phyloP scores from a whole-genome alignment of 176 grass and related monocot genomes.

The Ensete ventricosum region DNA sequence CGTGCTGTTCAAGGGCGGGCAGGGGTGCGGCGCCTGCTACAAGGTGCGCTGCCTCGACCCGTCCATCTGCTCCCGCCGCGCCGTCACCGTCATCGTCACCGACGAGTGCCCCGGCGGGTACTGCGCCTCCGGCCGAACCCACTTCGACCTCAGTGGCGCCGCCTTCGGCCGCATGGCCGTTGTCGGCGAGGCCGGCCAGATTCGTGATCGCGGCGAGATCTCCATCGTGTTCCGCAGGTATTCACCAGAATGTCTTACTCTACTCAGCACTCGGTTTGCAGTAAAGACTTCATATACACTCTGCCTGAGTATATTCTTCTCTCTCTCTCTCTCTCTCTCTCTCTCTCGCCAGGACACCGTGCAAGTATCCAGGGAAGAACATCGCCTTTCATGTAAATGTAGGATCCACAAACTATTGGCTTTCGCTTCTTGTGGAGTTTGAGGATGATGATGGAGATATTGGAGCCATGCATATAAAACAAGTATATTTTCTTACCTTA shows the following conservation, averaged over 20 bases:
- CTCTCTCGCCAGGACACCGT: slow-evolving; percentile 48
- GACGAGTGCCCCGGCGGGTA: slow-evolving; percentile 87
- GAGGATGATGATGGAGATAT: slow-evolving; percentile 92
- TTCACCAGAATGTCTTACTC: not conserved
- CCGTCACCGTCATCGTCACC: slow-evolving; percentile 86
- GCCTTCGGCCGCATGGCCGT: slow-evolving; percentile 86
- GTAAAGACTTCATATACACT: too few species aligned
- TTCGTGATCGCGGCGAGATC: slow-evolving; percentile 70
- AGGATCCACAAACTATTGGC: slow-evolving; percentile 86
- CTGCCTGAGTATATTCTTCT: too few species aligned
- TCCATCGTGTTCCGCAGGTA: slow-evolving; percentile 62
- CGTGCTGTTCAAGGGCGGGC: slow-evolving; percentile 81
- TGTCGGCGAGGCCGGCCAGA: slow-evolving; percentile 36
- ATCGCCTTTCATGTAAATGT: slow-evolving; percentile 87
- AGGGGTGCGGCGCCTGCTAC: slow-evolving; percentile 97
- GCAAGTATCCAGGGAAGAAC: slow-evolving; percentile 81
- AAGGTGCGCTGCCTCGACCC: slow-evolving; percentile 87
- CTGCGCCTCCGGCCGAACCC: slow-evolving; percentile 50
- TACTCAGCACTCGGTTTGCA: too few species aligned
- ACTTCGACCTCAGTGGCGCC: slow-evolving; percentile 97
- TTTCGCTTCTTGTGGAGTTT: slow-evolving; percentile 86
- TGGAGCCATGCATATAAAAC: slow-evolving; percentile 92
- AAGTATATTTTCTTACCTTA: slow-evolving; percentile 32
- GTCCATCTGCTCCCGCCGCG: slow-evolving; percentile 72
- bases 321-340: not conserved